Evolutionary conservation across 139 green algal genomes (phyloP).

Genomic region (Edaphochlamys debaryana): DNA sequence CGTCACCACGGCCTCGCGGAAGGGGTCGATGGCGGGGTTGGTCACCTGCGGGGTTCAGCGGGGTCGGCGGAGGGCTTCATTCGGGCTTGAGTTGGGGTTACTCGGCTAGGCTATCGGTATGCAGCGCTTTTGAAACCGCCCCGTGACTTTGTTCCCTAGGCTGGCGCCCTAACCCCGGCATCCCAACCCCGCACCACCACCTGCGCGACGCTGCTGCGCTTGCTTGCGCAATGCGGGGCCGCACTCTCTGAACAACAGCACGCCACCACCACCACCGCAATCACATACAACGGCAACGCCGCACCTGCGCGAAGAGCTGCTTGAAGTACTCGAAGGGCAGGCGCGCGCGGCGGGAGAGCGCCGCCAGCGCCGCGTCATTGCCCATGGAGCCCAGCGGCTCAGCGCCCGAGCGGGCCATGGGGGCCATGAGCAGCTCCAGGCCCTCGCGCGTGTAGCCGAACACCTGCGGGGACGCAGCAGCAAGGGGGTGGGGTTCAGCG

Average conservation of each 20-base stretch:
- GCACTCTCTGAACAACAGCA: too few relatives aligned
- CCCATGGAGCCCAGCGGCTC: slow-evolving; percentile 97
- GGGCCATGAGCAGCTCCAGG: slow-evolving; percentile 91
- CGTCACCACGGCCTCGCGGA: slow-evolving; percentile 95
- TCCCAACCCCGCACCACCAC: too few relatives aligned
- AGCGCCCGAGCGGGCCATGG: slow-evolving; percentile 83
- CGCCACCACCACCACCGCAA: too few relatives aligned
- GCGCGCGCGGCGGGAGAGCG: slow-evolving; percentile 82
- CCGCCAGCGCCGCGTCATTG: slow-evolving; percentile 93
- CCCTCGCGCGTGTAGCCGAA: slow-evolving; percentile 89
- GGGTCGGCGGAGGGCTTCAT: neutral
- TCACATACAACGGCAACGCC: too few relatives aligned
- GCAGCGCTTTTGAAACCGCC: too few relatives aligned
- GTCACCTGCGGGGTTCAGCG: slow-evolving; percentile 95
- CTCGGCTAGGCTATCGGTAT: too few relatives aligned
- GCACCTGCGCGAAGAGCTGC: slow-evolving; percentile 95
- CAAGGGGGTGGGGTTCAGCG: too few relatives aligned
- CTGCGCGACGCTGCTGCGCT: too few relatives aligned
- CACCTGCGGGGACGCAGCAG: slow-evolving; percentile 15
- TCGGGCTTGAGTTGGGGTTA: too few relatives aligned
- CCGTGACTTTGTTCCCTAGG: too few relatives aligned
- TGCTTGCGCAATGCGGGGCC: too few relatives aligned
- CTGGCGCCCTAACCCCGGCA: too few relatives aligned
- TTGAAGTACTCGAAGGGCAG: slow-evolving; percentile 97
- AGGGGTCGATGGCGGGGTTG: slow-evolving; percentile 97